These are phyloP conservation scores for Tuber brumale DNA, from an alignment of 495 filamentous ascomycete species.

Conservation along the genomic window DNA sequence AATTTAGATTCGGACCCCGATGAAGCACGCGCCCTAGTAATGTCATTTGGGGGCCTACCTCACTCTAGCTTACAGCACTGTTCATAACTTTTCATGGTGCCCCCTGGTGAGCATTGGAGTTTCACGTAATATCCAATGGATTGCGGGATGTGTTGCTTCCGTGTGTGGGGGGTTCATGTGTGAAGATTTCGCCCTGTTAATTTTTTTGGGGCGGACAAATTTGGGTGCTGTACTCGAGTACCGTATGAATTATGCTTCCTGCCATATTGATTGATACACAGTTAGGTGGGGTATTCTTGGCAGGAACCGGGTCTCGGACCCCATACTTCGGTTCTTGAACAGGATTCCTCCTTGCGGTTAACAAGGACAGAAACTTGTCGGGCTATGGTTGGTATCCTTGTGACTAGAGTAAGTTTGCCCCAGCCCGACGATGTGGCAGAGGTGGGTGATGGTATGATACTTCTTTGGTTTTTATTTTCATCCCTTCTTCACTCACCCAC, in stretches of 20 bases:
- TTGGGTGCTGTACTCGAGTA: not conserved
- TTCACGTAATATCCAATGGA: not conserved
- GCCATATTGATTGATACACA: not conserved
- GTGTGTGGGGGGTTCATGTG: not conserved
- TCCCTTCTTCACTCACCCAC: not conserved
- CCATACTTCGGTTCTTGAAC: not conserved
- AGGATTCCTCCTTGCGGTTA: not conserved
- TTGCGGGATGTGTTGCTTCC: not conserved
- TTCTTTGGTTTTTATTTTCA: not conserved
- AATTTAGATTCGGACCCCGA: not conserved
- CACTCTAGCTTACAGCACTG: not conserved
- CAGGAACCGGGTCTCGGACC: not conserved
- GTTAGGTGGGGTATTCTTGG: not conserved
- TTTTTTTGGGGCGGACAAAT: not conserved
- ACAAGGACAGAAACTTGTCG: constrained; percentile 2
- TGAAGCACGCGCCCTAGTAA: not conserved
- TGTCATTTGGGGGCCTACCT: not conserved
- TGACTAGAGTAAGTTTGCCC: not conserved
- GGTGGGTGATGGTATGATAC: not conserved
- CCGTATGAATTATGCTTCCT: not conserved
- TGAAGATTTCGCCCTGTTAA: not conserved
- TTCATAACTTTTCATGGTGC: not conserved
- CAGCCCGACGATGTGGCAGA: not conserved
- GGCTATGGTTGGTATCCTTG: not conserved
- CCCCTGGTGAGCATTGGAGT: not conserved